These are phyloP conservation scores for Rhexocercosporidium sp. DNA, from an alignment of 2,329 filamentous ascomycete genomes.

Conservation along the genomic window DNA sequence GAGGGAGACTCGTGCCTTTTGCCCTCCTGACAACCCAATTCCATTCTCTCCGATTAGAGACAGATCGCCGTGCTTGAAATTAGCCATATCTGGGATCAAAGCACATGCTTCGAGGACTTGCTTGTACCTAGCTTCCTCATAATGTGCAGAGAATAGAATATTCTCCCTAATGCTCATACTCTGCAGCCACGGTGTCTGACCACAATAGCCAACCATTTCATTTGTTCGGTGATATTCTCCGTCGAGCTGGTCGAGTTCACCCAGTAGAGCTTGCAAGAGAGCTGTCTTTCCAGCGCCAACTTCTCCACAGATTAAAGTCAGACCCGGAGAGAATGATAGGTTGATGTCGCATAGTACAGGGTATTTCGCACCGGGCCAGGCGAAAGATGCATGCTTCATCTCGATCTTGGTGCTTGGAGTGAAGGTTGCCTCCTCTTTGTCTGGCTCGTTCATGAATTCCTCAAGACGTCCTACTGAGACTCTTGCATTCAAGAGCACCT, in stretches of 20 bases:
- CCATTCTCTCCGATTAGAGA: conserved; percentile 67
- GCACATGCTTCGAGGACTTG: conserved; percentile 71
- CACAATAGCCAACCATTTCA: conserved; percentile 66
- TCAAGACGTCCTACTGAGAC: conserved; percentile 84
- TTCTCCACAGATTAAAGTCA: conserved; percentile 67
- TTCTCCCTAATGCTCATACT: conserved; percentile 74
- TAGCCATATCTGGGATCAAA: conserved; percentile 63
- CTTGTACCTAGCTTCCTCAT: conserved; percentile 72
- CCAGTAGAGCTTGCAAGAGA: conserved; percentile 39
- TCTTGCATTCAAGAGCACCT: conserved; percentile 73
- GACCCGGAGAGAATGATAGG: conserved; percentile 57
- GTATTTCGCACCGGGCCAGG: conserved; percentile 73
- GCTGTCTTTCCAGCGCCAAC: conserved; percentile 68
- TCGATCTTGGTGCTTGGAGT: conserved; percentile 44
- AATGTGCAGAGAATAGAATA: conserved; percentile 66
- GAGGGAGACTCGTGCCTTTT: conserved; percentile 64
- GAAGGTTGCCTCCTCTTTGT: conserved; percentile 61
- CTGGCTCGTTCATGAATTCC: conserved; percentile 83
- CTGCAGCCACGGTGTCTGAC: conserved; percentile 70
- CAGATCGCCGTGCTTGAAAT: conserved; percentile 67
- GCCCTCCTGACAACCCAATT: conserved; percentile 64
- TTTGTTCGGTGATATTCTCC: conserved; percentile 53
- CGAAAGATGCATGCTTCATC: conserved; percentile 71
- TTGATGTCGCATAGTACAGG: conserved; percentile 60
- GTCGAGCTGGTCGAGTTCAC: conserved; percentile 39